phyloP scores from a whole-genome alignment of 2,329 filamentous ascomycete species.

The Blumeria graminis region DNA sequence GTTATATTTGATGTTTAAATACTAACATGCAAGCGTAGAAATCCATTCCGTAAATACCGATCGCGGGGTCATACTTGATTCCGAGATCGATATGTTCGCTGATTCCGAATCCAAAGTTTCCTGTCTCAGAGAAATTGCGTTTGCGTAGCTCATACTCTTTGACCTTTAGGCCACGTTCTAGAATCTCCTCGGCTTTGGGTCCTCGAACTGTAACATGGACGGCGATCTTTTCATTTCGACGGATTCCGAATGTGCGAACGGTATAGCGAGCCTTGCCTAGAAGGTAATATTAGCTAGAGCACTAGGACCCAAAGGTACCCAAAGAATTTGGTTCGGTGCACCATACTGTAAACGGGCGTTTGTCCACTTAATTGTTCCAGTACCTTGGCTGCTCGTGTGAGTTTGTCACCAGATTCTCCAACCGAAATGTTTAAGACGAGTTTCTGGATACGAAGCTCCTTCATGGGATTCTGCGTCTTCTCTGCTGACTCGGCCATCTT shows the following conservation, averaged over 20 bases:
- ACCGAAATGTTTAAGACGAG: constrained; percentile 99
- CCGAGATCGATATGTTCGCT: constrained; percentile 99
- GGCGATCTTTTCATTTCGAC: constrained; percentile 99
- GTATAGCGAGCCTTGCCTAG: constrained; percentile 98
- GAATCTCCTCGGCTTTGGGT: constrained; percentile 98
- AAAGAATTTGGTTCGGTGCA: not conserved
- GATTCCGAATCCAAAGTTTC: constrained; percentile 99
- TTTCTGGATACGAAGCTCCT: constrained; percentile 98
- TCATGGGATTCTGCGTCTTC: constrained; percentile 94
- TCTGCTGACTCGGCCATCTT: constrained; percentile 39
- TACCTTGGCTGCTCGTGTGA: constrained; percentile 99
- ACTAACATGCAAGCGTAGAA: constrained; percentile 99
- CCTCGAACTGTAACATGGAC: constrained; percentile 99
- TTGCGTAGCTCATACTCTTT: constrained; percentile 99
- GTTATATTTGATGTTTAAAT: not conserved
- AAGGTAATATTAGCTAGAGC: not conserved
- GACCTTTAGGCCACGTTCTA: constrained; percentile 99
- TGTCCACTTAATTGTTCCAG: constrained; percentile 98
- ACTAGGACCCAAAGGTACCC: not conserved
- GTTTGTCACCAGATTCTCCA: constrained; percentile 99
- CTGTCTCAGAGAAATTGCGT: constrained; percentile 98
- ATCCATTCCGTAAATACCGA: constrained; percentile 99
- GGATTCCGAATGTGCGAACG: constrained; percentile 99
- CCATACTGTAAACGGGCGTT: constrained; percentile 97
- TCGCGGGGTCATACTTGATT: constrained; percentile 98